Evolutionary conservation across 176 grass and related monocot species (phyloP).

Genomic region (Saccharum spontaneum): DNA sequence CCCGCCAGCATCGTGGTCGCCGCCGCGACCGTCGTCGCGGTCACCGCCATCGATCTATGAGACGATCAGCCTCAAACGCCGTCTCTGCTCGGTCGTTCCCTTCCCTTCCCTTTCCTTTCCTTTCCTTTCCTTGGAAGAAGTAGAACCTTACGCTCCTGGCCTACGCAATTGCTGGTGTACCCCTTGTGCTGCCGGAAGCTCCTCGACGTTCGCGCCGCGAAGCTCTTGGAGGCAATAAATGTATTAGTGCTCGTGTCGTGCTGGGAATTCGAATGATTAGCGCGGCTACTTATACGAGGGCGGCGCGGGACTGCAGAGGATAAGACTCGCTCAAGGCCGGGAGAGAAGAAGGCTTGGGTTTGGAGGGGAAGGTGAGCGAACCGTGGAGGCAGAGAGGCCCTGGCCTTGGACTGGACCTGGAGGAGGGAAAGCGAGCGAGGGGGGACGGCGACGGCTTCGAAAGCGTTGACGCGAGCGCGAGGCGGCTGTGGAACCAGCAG

Average conservation of each 20-base stretch:
- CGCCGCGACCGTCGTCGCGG: constrained; percentile 51
- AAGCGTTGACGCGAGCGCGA: constrained; percentile 39
- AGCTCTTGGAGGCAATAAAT: constrained; percentile 8
- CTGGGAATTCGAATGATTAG: constrained; percentile 37
- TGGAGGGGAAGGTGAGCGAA: constrained; percentile 48
- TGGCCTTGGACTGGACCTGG: background rate
- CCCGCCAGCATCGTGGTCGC: constrained; percentile 54
- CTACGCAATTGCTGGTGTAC: constrained; percentile 2
- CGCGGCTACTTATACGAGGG: constrained; percentile 47
- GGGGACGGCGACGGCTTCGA: constrained; percentile 55
- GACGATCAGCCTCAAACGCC: background rate
- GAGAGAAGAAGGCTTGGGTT: constrained; percentile 10
- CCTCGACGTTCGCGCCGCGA: background rate
- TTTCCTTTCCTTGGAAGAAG: constrained; percentile 16
- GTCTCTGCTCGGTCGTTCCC: background rate
- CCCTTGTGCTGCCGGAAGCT: background rate
- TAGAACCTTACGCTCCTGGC: background rate
- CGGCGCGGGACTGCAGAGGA: background rate
- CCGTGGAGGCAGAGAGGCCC: background rate
- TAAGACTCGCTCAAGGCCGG: background rate
- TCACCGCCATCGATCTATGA: constrained; percentile 43
- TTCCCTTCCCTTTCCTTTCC: background rate
- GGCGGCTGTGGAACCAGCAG: background rate
- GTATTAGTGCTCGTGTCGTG: background rate
- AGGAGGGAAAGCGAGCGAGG: background rate